A percentile compares a stretch with the other conserved stretches of the same genome.
Evolutionary conservation across 495 filamentous ascomycete species (phyloP).

Genomic region (Cercophora sp.): DNA sequence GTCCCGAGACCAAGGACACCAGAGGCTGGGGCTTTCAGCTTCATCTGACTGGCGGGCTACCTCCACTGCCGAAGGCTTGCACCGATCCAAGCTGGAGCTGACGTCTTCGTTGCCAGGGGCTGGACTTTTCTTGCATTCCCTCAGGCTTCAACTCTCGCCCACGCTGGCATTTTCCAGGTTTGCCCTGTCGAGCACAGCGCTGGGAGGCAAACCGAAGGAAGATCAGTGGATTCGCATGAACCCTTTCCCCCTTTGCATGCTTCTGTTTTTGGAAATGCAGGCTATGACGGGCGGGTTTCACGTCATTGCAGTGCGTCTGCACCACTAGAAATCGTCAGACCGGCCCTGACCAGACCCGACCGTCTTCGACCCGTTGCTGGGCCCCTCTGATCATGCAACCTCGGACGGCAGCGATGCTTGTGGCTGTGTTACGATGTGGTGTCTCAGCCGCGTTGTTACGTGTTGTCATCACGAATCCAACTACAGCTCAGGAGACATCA

Average conservation of each 20-base stretch:
- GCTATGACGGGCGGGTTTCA: slow-evolving; percentile 8
- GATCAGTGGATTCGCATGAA: slow-evolving; percentile 13
- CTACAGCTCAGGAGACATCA: background rate
- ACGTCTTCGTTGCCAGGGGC: background rate
- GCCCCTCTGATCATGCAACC: slow-evolving; percentile 1
- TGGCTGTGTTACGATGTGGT: background rate
- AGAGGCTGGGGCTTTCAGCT: background rate
- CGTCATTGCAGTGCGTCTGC: slow-evolving; percentile 8
- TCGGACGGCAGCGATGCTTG: background rate
- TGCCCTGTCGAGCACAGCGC: background rate
- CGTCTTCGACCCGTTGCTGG: background rate
- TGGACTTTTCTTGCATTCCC: background rate
- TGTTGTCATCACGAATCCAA: background rate
- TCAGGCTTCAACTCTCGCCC: background rate
- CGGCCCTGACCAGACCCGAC: background rate
- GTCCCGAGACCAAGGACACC: background rate
- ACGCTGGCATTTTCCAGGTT: background rate
- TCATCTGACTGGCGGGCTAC: no score
- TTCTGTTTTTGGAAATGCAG: slow-evolving; percentile 14
- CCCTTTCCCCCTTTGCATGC: background rate
- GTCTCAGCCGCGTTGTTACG: background rate
- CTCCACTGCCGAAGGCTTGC: no score
- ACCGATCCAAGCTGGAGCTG: no score
- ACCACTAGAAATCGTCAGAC: slow-evolving; percentile 7
- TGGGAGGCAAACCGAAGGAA: background rate